phyloP scores from a whole-genome alignment of 2,329 filamentous ascomycete genomes.

The Hypoxylon sp. region DNA sequence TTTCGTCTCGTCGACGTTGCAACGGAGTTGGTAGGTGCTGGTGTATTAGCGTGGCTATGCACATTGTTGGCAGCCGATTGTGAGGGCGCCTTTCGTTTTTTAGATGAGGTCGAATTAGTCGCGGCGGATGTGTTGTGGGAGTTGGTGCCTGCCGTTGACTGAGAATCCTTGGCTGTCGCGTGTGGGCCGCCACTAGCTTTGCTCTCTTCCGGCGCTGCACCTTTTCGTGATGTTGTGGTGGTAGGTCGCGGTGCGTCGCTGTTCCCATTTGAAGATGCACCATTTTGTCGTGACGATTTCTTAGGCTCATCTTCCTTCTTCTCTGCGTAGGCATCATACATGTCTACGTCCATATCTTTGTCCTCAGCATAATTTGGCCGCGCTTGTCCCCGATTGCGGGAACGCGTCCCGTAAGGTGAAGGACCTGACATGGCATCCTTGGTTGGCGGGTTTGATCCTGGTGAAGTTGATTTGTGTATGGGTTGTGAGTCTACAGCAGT shows the following conservation, averaged over 20 bases:
- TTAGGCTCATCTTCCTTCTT: constrained; percentile 68
- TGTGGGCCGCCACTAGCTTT: constrained; percentile 47
- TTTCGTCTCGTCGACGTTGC: constrained; percentile 47
- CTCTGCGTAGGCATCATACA: constrained; percentile 75
- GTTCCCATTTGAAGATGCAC: constrained; percentile 51
- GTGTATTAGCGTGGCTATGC: constrained; percentile 47
- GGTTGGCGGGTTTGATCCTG: constrained; percentile 58
- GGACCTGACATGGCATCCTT: constrained; percentile 67
- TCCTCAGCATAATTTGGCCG: constrained; percentile 97
- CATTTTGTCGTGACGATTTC: constrained; percentile 65
- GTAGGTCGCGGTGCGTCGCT: constrained; percentile 49
- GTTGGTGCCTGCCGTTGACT: constrained; percentile 43
- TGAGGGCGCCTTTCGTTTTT: constrained; percentile 85
- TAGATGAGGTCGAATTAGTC: constrained; percentile 60
- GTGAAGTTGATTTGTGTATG: constrained; percentile 62
- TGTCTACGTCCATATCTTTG: constrained; percentile 87
- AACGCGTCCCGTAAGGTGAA: constrained; percentile 90
- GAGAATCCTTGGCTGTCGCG: constrained; percentile 46
- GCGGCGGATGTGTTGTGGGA: constrained; percentile 39
- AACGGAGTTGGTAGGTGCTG: constrained; percentile 43
- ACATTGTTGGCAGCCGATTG: constrained; percentile 50
- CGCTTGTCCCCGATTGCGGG: constrained; percentile 84
- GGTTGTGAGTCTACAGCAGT: constrained; percentile 56
- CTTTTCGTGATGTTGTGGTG: constrained; percentile 56
- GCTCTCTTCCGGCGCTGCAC: constrained; percentile 48